Percentiles rank a stretch among this genome's conserved stretches.
phyloP scores from a whole-genome alignment of 2,329 filamentous ascomycete genomes.

The Atkinsonella hypoxylon region DNA sequence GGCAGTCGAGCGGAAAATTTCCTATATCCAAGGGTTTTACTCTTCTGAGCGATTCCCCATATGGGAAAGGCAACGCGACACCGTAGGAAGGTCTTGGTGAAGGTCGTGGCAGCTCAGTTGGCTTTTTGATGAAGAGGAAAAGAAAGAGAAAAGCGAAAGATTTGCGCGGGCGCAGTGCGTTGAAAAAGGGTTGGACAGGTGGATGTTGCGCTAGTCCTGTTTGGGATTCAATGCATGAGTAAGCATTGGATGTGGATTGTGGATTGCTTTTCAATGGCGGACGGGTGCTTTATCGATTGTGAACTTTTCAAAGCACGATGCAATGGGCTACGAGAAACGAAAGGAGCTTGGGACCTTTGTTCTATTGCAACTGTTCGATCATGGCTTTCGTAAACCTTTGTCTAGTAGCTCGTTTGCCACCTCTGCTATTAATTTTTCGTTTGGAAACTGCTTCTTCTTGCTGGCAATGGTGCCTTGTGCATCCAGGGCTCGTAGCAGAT shows the following conservation, averaged over 20 bases:
- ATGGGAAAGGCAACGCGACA: slow-evolving; percentile 49
- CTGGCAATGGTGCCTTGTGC: slow-evolving; percentile 50
- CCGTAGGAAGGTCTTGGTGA: slow-evolving; percentile 43
- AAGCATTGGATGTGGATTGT: not conserved
- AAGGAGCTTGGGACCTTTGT: not conserved
- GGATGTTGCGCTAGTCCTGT: slow-evolving; percentile 12
- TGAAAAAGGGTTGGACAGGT: slow-evolving; percentile 13
- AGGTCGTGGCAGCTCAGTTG: slow-evolving; percentile 51
- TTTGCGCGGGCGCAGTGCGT: slow-evolving; percentile 13
- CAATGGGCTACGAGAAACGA: not conserved
- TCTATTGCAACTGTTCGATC: not conserved
- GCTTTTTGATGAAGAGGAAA: slow-evolving; percentile 50
- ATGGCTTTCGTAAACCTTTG: slow-evolving; percentile 32
- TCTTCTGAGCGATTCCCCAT: slow-evolving; percentile 44
- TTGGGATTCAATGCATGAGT: slow-evolving; percentile 4
- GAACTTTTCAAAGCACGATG: not conserved
- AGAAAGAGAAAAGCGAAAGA: slow-evolving; percentile 21
- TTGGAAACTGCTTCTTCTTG: slow-evolving; percentile 45
- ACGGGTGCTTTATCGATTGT: not conserved
- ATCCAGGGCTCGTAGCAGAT: slow-evolving; percentile 69
- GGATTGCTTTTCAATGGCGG: not conserved
- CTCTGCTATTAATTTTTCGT: slow-evolving; percentile 44
- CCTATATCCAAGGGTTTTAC: slow-evolving; percentile 48
- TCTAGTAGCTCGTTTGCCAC: slow-evolving; percentile 40
- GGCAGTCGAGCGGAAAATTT: slow-evolving; percentile 39